Evolutionary conservation across 2,329 filamentous ascomycete genomes (phyloP).

Genomic region (Trematosphaeria pertusa): DNA sequence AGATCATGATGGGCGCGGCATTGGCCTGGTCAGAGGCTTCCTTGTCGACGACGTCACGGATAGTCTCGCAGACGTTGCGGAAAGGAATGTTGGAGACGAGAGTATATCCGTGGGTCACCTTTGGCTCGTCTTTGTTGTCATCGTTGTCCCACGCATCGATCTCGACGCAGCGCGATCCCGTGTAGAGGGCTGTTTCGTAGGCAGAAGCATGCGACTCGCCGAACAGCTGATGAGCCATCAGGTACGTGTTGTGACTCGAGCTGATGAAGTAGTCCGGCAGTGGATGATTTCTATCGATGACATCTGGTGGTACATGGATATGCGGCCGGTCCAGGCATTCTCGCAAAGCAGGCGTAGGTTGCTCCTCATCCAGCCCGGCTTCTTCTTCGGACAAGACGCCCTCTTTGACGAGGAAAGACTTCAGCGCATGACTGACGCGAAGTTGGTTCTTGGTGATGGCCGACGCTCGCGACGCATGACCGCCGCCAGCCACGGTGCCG

Average conservation of each 20-base stretch:
- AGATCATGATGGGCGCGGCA: slow-evolving; percentile 67
- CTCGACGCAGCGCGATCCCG: slow-evolving; percentile 73
- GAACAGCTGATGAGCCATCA: slow-evolving; percentile 73
- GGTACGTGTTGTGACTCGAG: slow-evolving; percentile 76
- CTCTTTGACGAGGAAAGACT: slow-evolving; percentile 62
- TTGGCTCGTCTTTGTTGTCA: slow-evolving; percentile 67
- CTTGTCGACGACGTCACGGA: slow-evolving; percentile 67
- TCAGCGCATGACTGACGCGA: slow-evolving; percentile 65
- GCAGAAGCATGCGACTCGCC: slow-evolving; percentile 68
- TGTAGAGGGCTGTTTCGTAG: slow-evolving; percentile 67
- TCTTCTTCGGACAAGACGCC: slow-evolving; percentile 58
- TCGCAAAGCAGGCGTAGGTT: slow-evolving; percentile 56
- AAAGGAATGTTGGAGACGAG: slow-evolving; percentile 71
- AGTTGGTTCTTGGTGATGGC: slow-evolving; percentile 62
- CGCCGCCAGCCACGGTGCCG: slow-evolving; percentile 63
- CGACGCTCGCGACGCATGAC: slow-evolving; percentile 59
- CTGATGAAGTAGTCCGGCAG: slow-evolving; percentile 75
- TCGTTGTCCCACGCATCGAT: slow-evolving; percentile 76
- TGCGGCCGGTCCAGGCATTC: slow-evolving; percentile 64
- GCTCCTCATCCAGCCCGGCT: slow-evolving; percentile 54
- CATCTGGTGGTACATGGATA: slow-evolving; percentile 61
- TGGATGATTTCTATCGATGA: slow-evolving; percentile 65
- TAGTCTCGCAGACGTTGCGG: slow-evolving; percentile 69
- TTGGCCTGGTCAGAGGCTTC: slow-evolving; percentile 58
- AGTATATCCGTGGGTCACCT: slow-evolving; percentile 74